A percentile compares a stretch with the other conserved stretches of the same genome.
These are phyloP conservation scores for Fusarium tupiense DNA, from an alignment of 2,329 filamentous ascomycete species.

Conservation along the genomic window DNA sequence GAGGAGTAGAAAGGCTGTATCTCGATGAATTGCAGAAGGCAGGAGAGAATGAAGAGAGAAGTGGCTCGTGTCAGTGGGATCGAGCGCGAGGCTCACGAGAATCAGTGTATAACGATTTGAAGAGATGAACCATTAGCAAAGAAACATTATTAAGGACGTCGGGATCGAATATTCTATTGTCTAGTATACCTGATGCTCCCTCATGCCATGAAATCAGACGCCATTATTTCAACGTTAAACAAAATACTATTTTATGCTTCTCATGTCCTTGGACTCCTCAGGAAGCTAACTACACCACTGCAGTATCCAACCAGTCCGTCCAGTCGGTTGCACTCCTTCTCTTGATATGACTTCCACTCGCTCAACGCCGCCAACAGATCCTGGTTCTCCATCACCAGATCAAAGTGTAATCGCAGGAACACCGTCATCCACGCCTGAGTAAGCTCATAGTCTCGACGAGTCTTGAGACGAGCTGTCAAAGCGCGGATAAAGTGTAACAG, in stretches of 20 bases:
- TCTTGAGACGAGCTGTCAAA: conserved; percentile 74
- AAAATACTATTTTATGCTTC: background rate
- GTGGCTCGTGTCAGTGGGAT: conserved; percentile 8
- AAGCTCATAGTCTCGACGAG: conserved; percentile 87
- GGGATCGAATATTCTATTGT: conserved; percentile 15
- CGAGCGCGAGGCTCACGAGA: conserved; percentile 21
- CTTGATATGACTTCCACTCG: conserved; percentile 78
- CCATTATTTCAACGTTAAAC: conserved; percentile 8
- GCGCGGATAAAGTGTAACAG: conserved; percentile 83
- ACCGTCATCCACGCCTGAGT: conserved; percentile 98
- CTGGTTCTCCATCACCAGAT: conserved; percentile 61
- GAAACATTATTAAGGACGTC: background rate
- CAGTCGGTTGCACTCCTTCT: conserved; percentile 75
- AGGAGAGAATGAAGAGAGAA: background rate
- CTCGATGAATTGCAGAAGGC: conserved; percentile 20
- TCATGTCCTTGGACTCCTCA: conserved; percentile 70
- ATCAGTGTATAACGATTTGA: conserved; percentile 12
- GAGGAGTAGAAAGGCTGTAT: conserved; percentile 6
- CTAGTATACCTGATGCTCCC: conserved; percentile 14
- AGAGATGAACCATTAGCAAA: conserved; percentile 20
- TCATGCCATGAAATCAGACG: conserved; percentile 20
- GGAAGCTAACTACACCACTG: conserved; percentile 83
- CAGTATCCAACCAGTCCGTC: conserved; percentile 86
- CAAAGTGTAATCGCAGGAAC: conserved; percentile 82
- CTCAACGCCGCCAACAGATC: conserved; percentile 67